Conservation (phyloP, 495 filamentous ascomycete genomes). For the Lophium mytilinum region DNA sequence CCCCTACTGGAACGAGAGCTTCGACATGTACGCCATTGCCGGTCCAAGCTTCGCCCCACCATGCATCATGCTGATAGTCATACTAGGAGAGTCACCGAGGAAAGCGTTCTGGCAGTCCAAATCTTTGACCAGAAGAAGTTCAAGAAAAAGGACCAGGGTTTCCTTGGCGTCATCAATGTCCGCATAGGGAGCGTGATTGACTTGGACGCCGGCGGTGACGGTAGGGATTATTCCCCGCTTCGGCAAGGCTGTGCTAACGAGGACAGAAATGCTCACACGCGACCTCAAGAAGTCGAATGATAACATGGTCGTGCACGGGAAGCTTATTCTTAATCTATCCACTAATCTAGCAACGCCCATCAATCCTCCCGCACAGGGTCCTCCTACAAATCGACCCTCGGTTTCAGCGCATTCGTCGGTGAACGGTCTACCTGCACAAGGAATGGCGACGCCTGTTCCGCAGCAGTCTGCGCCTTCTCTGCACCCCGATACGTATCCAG, state of each 20-base stretch:
- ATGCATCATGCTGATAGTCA: conserved; percentile 6
- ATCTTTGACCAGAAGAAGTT: conserved; percentile 99
- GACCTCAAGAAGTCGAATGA: conserved; percentile 98
- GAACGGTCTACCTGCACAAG: conserved; percentile 18
- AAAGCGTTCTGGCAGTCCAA: conserved; percentile 93
- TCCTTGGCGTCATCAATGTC: conserved; percentile 95
- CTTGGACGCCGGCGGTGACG: conserved; percentile 78
- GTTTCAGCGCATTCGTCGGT: conserved; percentile 29
- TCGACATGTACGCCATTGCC: conserved; percentile 71
- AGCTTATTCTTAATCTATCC: conserved; percentile 90
- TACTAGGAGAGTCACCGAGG: conserved; percentile 72
- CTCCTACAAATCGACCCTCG: conserved; percentile 22
- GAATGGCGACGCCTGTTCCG: conserved; percentile 24
- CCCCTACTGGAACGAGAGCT: conserved; percentile 98
- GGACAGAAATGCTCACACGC: conserved; percentile 88
- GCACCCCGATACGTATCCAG: conserved; percentile 24
- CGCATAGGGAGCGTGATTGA: conserved; percentile 90
- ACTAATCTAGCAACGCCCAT: conserved; percentile 67
- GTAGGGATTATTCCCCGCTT: conserved; percentile 45
- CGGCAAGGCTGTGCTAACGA: conserved; percentile 2
- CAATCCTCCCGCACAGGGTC: conserved; percentile 16
- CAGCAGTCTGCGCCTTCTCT: conserved; percentile 29
- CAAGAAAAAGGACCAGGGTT: conserved; percentile 99
- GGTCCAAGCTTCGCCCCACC: background rate
- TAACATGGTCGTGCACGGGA: conserved; percentile 94